These are phyloP conservation scores for Casuarina cunninghamiana DNA, from an alignment of 306 rosid genomes.

Conservation along the genomic window DNA sequence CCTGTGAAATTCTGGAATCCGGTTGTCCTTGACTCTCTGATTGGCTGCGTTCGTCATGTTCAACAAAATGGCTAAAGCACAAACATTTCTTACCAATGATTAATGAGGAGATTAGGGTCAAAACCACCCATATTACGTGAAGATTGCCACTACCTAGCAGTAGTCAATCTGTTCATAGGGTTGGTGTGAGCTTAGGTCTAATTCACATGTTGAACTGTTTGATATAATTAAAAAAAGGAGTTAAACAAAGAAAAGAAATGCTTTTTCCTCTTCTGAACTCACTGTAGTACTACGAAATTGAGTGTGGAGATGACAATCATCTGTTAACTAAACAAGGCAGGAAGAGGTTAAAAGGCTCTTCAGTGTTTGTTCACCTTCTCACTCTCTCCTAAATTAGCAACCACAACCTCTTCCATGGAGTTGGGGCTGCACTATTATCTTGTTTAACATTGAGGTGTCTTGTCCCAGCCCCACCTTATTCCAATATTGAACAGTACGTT, in stretches of 20 bases:
- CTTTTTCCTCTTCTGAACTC: neutral
- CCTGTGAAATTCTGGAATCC: neutral
- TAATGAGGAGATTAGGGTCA: too few relatives aligned
- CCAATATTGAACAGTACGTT: constrained; percentile 42
- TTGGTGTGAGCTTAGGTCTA: too few relatives aligned
- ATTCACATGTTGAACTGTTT: too few relatives aligned
- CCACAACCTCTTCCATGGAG: constrained; percentile 58
- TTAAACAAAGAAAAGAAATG: too few relatives aligned
- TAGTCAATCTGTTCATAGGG: too few relatives aligned
- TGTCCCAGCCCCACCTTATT: constrained; percentile 33
- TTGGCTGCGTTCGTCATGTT: too few relatives aligned
- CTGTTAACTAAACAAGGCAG: constrained; percentile 17
- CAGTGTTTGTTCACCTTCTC: constrained; percentile 20
- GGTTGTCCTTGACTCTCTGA: constrained; percentile 1
- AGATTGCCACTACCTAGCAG: too few relatives aligned
- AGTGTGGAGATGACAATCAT: constrained; percentile 10
- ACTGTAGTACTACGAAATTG: neutral
- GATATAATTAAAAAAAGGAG: too few relatives aligned
- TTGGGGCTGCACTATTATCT: constrained; percentile 34
- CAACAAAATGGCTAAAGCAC: too few relatives aligned
- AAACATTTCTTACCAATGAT: too few relatives aligned
- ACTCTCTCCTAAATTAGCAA: constrained; percentile 55
- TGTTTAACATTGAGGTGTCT: constrained; percentile 30
- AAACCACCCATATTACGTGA: too few relatives aligned
- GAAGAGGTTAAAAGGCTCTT: constrained; percentile 25